Percentiles rank a stretch among this genome's conserved stretches.
phyloP scores from a whole-genome alignment of 768 basidiomycete species.

The Trametes cinnabarina region DNA sequence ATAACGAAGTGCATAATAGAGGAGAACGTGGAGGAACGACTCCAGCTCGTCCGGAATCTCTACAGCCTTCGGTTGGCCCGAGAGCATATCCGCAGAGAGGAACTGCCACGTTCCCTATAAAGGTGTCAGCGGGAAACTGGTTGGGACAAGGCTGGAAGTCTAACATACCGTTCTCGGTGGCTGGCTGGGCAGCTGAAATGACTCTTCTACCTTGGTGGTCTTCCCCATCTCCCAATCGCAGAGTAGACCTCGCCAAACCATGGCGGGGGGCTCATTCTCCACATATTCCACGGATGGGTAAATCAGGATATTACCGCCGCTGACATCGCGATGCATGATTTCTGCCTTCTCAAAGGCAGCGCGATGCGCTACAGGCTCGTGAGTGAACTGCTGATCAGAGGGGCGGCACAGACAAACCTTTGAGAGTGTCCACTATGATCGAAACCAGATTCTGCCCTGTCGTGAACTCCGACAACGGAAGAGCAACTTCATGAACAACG shows the following conservation, averaged over 20 bases:
- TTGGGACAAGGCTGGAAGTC: background rate
- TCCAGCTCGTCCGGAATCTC: constrained; percentile 19
- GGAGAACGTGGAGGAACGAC: constrained; percentile 17
- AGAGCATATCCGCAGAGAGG: constrained; percentile 5
- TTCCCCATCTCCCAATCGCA: constrained; percentile 9
- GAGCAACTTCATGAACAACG: constrained; percentile 1
- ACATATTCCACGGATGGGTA: background rate
- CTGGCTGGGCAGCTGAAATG: no score
- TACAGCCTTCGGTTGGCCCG: background rate
- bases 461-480: background rate
- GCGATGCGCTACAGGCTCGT: background rate
- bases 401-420: background rate
- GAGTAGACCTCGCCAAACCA: constrained; percentile 4
- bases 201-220: no score
- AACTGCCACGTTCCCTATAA: constrained; percentile 22
- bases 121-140: background rate
- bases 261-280: background rate
- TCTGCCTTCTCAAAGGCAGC: background rate
- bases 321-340: constrained; percentile 9
- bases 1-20: constrained; percentile 9
- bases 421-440: background rate
- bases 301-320: constrained; percentile 7
- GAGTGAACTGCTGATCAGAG: no score
- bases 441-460: background rate
- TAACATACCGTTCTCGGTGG: constrained; percentile 1